Base-by-base conservation (phyloP, 1,139 yeast genomes). In the Scheffersomyces cryptocercus region DNA sequence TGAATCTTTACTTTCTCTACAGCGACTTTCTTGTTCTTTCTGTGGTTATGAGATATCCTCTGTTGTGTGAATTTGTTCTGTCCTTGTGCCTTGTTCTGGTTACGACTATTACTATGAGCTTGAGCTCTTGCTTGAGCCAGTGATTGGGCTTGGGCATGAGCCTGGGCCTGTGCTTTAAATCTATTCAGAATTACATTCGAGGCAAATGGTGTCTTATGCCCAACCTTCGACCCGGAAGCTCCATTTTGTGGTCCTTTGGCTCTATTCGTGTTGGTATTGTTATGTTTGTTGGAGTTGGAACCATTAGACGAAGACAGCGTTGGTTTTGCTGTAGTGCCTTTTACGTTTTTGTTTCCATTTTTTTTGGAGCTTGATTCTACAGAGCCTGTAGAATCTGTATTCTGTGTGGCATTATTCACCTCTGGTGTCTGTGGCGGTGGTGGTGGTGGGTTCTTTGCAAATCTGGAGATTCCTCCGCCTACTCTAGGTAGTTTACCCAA, bases 1-100 rank as follows among this genome's bases (percentile, higher is more conserved):
- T 77, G 76, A 15, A 87, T 63, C 42, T 67, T 66, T 32, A 72
- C 62, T 7, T 56, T 58, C 12, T 51, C 56, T 9, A 42, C 40
- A 7, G 35, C 24, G 7, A 31, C 35, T 29, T 51, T 46, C 12
- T 42, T 45, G 50, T 51, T 48, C 58, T 67, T 44, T 47, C 42
- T 40, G 28, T 31, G 35, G 3, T 31, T 15, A 14, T 14, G 20
- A 20, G 20, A 20, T 14, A 36, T 41, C 39, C 35, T 35, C 39
- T 28, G 39, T 6, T 7, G 26, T 20, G 26, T 20, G 26, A 20
- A 20, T 20, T 20, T 20, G 16, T 37, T 40, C 5, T 14, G 29
- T 9, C 11, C 14, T 29, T 28, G 32, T 24, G n/a, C 10, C 26
- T 5, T 33, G 31, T n/a, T 31, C 7, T 36, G 38, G 15, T 35